phyloP scores from a whole-genome alignment of 352 stramenopile species.

The Globisporangium perplexum region DNA sequence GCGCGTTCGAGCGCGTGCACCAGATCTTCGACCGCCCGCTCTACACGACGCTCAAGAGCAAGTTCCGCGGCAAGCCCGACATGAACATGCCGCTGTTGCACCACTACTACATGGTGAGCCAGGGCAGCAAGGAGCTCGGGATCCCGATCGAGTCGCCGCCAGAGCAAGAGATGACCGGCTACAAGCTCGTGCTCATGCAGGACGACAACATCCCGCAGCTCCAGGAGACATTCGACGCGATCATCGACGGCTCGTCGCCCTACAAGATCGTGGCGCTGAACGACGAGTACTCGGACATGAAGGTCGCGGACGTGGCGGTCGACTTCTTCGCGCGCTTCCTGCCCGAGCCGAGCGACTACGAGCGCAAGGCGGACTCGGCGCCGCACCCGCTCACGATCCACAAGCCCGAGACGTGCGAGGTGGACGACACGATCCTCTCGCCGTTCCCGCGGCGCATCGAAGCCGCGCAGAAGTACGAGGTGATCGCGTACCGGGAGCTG shows the following conservation, averaged over 20 bases:
- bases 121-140: constrained; percentile 70
- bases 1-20: constrained; percentile 80
- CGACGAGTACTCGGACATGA: constrained; percentile 84
- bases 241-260: constrained; percentile 53
- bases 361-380: constrained; percentile 42
- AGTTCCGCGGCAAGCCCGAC: constrained; percentile 79
- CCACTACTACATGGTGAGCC: constrained; percentile 85
- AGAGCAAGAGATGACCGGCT: constrained; percentile 69
- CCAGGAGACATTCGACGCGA: constrained; percentile 56
- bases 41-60: constrained; percentile 80
- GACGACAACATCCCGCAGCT: constrained; percentile 77
- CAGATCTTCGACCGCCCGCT: constrained; percentile 83
- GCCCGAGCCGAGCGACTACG: constrained; percentile 59
- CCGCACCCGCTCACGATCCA: constrained; percentile 47
- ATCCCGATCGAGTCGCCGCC: constrained; percentile 73
- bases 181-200: constrained; percentile 83
- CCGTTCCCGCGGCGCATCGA: constrained; percentile 60
- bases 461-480: constrained; percentile 65
- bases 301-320: constrained; percentile 54
- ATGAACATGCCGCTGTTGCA: constrained; percentile 88
- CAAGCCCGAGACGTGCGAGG: constrained; percentile 59
- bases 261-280: constrained; percentile 84
- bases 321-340: constrained; percentile 74
- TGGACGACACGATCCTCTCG: constrained; percentile 65
- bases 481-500: constrained; percentile 74